phyloP scores from a whole-genome alignment of 129 eudicot species.

The Flaveria brownii region DNA sequence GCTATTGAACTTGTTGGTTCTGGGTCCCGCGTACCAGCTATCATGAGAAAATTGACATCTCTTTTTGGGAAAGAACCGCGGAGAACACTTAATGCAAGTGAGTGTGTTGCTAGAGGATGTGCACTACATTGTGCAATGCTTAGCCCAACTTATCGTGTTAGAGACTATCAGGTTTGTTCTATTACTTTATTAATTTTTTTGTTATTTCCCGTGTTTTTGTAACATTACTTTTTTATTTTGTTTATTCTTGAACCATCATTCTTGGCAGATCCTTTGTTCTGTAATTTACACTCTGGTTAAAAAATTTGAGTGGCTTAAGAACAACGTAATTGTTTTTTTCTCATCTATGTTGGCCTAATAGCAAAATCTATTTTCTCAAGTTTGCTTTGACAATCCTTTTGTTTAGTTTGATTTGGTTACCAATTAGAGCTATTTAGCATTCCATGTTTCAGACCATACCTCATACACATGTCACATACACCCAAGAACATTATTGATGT shows the following conservation, averaged over 20 bases:
- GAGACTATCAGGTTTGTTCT: conserved; percentile 84
- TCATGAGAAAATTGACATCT: conserved; percentile 48
- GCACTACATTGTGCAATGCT: conserved; percentile 98
- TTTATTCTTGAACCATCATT: neutral
- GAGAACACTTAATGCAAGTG: conserved; percentile 91
- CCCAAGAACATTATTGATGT: conserved; percentile 10
- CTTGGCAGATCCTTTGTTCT: neutral
- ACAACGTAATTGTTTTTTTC: neutral
- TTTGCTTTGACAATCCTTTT: neutral
- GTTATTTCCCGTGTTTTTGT: neutral
- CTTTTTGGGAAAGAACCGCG: conserved; percentile 72
- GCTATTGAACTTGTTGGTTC: conserved; percentile 95
- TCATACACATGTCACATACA: neutral
- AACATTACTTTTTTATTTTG: neutral
- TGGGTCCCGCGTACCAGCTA: conserved; percentile 94
- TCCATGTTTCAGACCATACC: conserved; percentile 9
- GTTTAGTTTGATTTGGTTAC: neutral
- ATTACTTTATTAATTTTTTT: neutral
- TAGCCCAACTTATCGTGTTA: conserved; percentile 84
- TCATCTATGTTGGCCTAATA: neutral
- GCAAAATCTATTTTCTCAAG: neutral
- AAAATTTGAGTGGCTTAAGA: neutral
- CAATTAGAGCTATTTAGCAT: neutral
- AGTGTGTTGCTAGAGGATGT: conserved; percentile 99
- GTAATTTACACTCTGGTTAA: neutral